These are phyloP conservation scores for Tephrocybe sp. DNA, from an alignment of 768 basidiomycete genomes.

Conservation along the genomic window DNA sequence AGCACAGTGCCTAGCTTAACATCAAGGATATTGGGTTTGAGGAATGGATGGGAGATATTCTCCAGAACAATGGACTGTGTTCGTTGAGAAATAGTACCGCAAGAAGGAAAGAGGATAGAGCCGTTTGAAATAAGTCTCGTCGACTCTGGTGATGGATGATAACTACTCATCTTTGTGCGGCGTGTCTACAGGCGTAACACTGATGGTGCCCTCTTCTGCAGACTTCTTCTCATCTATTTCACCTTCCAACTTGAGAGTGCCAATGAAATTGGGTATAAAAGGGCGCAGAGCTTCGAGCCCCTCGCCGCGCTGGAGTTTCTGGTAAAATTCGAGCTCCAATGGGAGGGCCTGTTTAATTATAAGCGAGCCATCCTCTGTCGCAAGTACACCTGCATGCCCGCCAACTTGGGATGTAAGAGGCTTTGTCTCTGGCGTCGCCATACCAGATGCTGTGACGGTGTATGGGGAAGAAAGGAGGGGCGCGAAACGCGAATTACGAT, in stretches of 20 bases:
- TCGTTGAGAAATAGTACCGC: slow-evolving; percentile 3
- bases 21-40: slow-evolving; percentile 84
- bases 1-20: slow-evolving; percentile 90
- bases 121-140: not conserved
- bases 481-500: too few species aligned
- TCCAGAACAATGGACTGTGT: slow-evolving; percentile 79
- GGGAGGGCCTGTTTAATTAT: slow-evolving; percentile 74
- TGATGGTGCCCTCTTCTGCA: slow-evolving; percentile 13
- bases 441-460: not conserved
- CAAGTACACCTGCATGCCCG: slow-evolving; percentile 73
- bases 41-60: slow-evolving; percentile 73
- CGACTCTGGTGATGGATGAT: too few species aligned
- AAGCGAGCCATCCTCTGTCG: slow-evolving; percentile 71
- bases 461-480: not conserved
- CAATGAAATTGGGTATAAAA: slow-evolving; percentile 76
- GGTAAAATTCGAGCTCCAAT: slow-evolving; percentile 72
- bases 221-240: slow-evolving; percentile 38
- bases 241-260: slow-evolving; percentile 75
- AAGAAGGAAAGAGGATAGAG: not conserved
- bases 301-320: slow-evolving; percentile 41
- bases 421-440: slow-evolving; percentile 4
- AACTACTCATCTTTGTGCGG: slow-evolving; percentile 21
- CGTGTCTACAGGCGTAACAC: slow-evolving; percentile 11
- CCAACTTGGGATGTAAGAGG: slow-evolving; percentile 54
- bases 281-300: slow-evolving; percentile 43